Conservation (phyloP, 805 yeast genomes). For the Kuraishia floccosa region DNA sequence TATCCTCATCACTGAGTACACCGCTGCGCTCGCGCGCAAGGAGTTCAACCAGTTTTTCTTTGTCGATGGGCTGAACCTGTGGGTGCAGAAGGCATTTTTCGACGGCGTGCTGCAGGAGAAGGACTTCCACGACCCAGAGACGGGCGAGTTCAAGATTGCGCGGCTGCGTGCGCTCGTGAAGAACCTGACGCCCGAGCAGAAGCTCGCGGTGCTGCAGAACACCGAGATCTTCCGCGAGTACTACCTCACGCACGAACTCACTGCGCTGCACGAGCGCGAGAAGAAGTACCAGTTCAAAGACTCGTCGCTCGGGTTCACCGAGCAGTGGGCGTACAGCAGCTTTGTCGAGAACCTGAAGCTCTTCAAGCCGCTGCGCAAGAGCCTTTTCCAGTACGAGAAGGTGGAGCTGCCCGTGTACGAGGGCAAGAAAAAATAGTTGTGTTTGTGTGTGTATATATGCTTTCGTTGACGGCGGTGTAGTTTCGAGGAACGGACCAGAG, state of each 20-base stretch:
- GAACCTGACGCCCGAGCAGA: no score
- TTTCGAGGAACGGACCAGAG: no score
- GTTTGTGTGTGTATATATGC: no score
- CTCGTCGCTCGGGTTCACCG: background rate
- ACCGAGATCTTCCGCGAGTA: constrained; percentile 18
- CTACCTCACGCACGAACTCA: constrained; percentile 16
- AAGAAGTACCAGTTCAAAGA: constrained; percentile 4
- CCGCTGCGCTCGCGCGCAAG: constrained; percentile 11
- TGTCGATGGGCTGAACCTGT: constrained; percentile 41
- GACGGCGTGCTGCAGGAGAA: constrained; percentile 3
- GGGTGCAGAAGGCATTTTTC: constrained; percentile 27
- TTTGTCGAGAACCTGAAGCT: background rate
- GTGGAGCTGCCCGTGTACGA: no score
- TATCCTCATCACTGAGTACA: constrained; percentile 26
- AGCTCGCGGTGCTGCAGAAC: constrained; percentile 8
- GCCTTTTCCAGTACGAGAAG: background rate
- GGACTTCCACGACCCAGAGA: constrained; percentile 4
- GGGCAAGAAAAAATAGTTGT: no score
- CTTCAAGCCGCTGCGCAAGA: background rate
- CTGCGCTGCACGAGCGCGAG: constrained; percentile 21
- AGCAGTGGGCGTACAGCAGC: background rate
- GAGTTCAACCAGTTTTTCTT: constrained; percentile 30
- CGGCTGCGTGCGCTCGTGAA: constrained; percentile 1
- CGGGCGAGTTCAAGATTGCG: constrained; percentile 2
- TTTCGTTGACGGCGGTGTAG: no score